These are phyloP conservation scores for Sporobolomyces phaffii DNA, from an alignment of 768 basidiomycete species.

Conservation along the genomic window DNA sequence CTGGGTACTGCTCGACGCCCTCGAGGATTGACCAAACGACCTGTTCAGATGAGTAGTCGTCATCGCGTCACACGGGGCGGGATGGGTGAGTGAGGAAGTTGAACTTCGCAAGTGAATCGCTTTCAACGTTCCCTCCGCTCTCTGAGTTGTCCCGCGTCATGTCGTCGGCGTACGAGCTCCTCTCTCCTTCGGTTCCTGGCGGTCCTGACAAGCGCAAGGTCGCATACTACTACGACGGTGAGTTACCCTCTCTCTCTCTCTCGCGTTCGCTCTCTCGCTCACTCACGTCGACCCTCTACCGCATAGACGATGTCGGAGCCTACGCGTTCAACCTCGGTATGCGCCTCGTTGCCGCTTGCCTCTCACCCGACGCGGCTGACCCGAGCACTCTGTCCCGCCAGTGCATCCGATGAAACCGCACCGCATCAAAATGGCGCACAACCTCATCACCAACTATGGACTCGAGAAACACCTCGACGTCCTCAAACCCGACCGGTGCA, in stretches of 20 bases:
- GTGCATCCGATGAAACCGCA: conserved; percentile 96
- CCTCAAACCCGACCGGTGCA: conserved; percentile 67
- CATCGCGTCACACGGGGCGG: background rate
- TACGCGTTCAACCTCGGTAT: conserved; percentile 38
- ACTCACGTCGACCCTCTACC: background rate
- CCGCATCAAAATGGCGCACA: conserved; percentile 87
- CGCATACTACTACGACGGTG: conserved; percentile 37
- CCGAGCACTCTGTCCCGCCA: conserved; percentile 39
- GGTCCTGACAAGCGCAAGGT: conserved; percentile 22
- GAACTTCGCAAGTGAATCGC: background rate
- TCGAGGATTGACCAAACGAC: conserved; percentile 8
- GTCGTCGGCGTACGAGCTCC: background rate
- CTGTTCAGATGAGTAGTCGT: background rate
- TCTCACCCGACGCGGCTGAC: background rate
- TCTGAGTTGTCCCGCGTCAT: background rate
- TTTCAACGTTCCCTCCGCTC: background rate
- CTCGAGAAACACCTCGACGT: conserved; percentile 94
- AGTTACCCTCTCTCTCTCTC: background rate
- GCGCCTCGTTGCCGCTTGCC: no score
- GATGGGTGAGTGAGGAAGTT: background rate
- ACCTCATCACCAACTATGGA: conserved; percentile 80
- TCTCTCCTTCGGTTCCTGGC: conserved; percentile 4
- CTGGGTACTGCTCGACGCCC: conserved; percentile 4
- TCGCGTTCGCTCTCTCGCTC: background rate
- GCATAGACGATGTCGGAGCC: conserved; percentile 32